A percentile compares a stretch with the other conserved stretches of the same genome.
Conservation (phyloP, 108 stramenopile genomes). For the Nitzschia inconspicua region DNA sequence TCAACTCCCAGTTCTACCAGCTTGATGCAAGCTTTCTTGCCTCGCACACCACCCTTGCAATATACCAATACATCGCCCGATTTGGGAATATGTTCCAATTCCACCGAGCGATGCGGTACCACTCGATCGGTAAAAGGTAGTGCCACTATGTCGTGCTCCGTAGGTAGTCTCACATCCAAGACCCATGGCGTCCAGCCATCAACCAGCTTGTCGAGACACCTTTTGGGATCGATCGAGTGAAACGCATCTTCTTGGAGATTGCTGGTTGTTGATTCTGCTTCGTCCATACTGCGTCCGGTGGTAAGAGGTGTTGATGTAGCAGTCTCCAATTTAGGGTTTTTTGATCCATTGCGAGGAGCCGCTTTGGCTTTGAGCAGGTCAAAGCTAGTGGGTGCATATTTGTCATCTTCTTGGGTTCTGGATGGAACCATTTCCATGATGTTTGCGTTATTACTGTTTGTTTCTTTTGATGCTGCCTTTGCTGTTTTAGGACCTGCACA, state of each 20-base stretch:
- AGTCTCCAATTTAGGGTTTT: too few species aligned
- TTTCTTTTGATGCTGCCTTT: neutral
- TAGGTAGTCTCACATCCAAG: conserved; percentile 84
- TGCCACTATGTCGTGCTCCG: conserved; percentile 90
- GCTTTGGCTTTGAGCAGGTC: too few species aligned
- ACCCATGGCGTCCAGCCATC: conserved; percentile 93
- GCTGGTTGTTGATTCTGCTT: conserved; percentile 36
- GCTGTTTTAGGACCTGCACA: conserved; percentile 70
- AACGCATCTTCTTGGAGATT: conserved; percentile 34
- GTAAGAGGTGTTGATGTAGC: too few species aligned
- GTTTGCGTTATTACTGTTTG: neutral
- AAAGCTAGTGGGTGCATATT: too few species aligned
- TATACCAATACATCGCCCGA: conserved; percentile 83
- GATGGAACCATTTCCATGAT: neutral
- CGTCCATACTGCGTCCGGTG: conserved; percentile 82
- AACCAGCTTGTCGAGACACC: conserved; percentile 64
- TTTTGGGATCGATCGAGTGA: conserved; percentile 60
- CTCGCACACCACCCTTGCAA: conserved; percentile 91
- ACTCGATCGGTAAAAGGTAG: conserved; percentile 90
- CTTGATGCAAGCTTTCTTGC: conserved; percentile 79
- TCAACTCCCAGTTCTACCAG: conserved; percentile 77
- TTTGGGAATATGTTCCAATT: conserved; percentile 58
- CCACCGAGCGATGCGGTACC: conserved; percentile 78
- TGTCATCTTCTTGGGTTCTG: too few species aligned
- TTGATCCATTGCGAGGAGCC: too few species aligned